Base-by-base conservation (phyloP, 2,329 filamentous ascomycete species). In the Cercospora zeae-maydis region DNA sequence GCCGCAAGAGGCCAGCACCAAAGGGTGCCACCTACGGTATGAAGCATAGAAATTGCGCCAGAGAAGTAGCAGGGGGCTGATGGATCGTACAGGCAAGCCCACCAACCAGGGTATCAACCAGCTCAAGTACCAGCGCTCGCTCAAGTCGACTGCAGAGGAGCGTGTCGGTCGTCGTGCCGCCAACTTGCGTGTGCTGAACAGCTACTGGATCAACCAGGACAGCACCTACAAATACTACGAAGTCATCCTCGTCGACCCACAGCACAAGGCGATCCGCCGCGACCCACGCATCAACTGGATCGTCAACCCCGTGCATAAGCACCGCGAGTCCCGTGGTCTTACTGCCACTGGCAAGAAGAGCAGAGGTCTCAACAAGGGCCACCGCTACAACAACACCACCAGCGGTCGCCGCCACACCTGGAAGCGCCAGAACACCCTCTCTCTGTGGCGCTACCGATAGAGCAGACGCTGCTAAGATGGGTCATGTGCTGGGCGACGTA, bases 121-220 rank as follows among this genome's bases (percentile, higher is more conserved):
- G 88, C 92, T 99, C 81, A 99, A 99, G 88, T 99, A 98, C 90
- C 96, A 99, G 89, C 92, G 93, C 81, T 98, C 95, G 74, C 93
- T 98, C 81, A 90, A 90, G 82, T 87, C 93, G 76, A 99, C 95
- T 76, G 96, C 96, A 76, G 96, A 99, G 87, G 95, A 99, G 90
- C 95, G 95, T 90, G 93, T 99, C 80, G 95, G 96, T 78, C 93
- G 93, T 82, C 93, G 93, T 81, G 97, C 93, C 86, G 92, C 93
- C 84, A 99, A 99, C 86, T 84, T 99, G 82, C 92, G 95, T 79
- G 95, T 99, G 79, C 90, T 99, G 78, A 99, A 99, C 91, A 98
- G 93, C 70, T 99, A 99, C 93, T 99, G 96, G 96, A 92, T 99
- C 87, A 99, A 99, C 91, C 92, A 98, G 88, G 95, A 99, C 86